Evolutionary conservation across 768 basidiomycete species (phyloP).

Genomic region (Tricholoma hemisulphureum): DNA sequence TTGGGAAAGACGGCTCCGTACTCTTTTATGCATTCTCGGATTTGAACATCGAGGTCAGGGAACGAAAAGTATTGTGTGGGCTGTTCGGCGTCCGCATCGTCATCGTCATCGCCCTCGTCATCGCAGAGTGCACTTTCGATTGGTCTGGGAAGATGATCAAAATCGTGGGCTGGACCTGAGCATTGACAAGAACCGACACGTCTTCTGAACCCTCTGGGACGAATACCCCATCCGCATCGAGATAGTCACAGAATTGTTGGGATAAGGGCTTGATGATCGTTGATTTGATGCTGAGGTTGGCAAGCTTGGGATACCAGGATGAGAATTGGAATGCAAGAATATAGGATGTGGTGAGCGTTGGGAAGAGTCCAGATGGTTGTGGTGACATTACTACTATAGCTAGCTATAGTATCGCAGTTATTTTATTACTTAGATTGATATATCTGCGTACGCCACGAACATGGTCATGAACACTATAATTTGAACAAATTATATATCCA

Average conservation of each 20-base stretch:
- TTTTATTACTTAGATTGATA: no score
- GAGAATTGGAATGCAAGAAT: conserved; percentile 80
- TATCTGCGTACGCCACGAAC: neutral
- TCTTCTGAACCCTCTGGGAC: conserved; percentile 82
- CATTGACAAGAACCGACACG: conserved; percentile 44
- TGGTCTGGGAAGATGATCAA: conserved; percentile 36
- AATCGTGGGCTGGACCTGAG: neutral
- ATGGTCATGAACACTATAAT: neutral
- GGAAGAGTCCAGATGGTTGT: conserved; percentile 42
- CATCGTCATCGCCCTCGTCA: conserved; percentile 44
- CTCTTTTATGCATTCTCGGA: conserved; percentile 58
- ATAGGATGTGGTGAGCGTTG: conserved; percentile 46
- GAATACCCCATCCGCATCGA: conserved; percentile 82
- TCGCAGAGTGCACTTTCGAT: conserved; percentile 60
- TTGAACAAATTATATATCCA: neutral
- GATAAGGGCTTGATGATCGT: conserved; percentile 71
- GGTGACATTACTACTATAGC: neutral
- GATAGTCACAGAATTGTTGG: conserved; percentile 62
- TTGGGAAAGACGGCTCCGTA: conserved; percentile 93
- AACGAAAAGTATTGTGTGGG: conserved; percentile 55
- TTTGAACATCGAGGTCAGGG: conserved; percentile 75
- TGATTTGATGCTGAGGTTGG: conserved; percentile 63
- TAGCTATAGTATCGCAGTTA: neutral
- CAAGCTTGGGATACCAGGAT: conserved; percentile 77
- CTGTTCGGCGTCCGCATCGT: conserved; percentile 24